Evolutionary conservation across 2,329 filamentous ascomycete genomes (phyloP).

Genomic region (Penicillium aurantiogriseum): DNA sequence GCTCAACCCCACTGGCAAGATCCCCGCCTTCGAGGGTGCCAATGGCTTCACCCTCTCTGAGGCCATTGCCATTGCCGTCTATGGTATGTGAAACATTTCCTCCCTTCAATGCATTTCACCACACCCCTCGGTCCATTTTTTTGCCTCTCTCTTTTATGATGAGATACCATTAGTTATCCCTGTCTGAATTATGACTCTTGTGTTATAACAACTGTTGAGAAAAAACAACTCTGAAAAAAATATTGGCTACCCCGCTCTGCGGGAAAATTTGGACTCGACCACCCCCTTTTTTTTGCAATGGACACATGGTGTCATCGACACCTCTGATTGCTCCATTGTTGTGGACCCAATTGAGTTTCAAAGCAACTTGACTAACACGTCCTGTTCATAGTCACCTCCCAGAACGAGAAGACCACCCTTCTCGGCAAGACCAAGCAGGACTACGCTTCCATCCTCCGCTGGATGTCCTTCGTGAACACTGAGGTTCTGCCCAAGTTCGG

Average conservation of each 20-base stretch:
- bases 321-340: conserved; percentile 17
- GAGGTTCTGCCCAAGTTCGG: conserved; percentile 74
- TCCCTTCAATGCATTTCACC: conserved; percentile 5
- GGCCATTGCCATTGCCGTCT: conserved; percentile 93
- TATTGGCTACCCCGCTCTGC: conserved; percentile 53
- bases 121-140: background rate
- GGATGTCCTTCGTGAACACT: conserved; percentile 94
- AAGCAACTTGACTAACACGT: conserved; percentile 26
- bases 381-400: conserved; percentile 74
- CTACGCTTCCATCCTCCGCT: conserved; percentile 96
- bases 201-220: conserved; percentile 70
- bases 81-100: conserved; percentile 67
- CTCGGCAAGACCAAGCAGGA: conserved; percentile 99
- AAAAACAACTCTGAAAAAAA: conserved; percentile 65
- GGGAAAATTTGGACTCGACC: conserved; percentile 18
- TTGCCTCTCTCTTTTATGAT: conserved; percentile 52
- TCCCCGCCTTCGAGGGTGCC: conserved; percentile 87
- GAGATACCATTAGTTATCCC: conserved; percentile 96
- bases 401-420: conserved; percentile 99
- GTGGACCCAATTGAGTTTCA: conserved; percentile 8
- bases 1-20: conserved; percentile 82
- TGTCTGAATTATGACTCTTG: conserved; percentile 93
- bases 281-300: conserved; percentile 16
- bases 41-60: conserved; percentile 90
- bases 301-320: conserved; percentile 15